A percentile compares a stretch with the other conserved stretches of the same genome.
Evolutionary conservation across 306 rosid genomes (phyloP).

Genomic region (Glycyrrhiza uralensis): DNA sequence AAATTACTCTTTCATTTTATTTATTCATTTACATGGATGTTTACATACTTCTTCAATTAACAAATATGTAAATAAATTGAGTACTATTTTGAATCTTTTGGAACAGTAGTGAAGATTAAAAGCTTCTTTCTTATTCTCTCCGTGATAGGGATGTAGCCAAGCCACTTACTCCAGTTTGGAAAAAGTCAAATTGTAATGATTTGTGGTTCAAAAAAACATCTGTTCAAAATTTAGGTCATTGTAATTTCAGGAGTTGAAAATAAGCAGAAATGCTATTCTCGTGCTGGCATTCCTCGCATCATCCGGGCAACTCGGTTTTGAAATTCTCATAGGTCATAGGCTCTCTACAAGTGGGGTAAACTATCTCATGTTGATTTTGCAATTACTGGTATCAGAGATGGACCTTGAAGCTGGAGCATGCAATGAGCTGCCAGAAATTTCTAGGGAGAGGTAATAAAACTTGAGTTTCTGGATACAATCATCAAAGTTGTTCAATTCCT

Average conservation of each 20-base stretch:
- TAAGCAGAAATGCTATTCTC: conserved; percentile 57
- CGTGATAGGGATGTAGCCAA: neutral
- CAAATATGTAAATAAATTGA: neutral
- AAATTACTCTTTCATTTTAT: neutral
- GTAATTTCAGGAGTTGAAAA: conserved; percentile 66
- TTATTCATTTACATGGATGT: neutral
- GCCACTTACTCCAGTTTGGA: conserved; percentile 1
- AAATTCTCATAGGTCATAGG: conserved; percentile 53
- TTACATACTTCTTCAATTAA: neutral
- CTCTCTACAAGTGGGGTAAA: conserved; percentile 42
- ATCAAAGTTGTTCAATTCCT: neutral
- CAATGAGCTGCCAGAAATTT: conserved; percentile 43
- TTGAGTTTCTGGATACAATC: neutral
- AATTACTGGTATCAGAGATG: conserved; percentile 53
- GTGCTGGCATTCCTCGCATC: conserved; percentile 86
- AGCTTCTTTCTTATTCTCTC: neutral
- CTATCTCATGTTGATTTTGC: conserved; percentile 72
- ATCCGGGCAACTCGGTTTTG: conserved; percentile 79
- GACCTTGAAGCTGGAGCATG: conserved; percentile 43
- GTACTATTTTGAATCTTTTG: neutral
- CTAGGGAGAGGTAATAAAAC: conserved; percentile 68
- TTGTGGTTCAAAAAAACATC: neutral
- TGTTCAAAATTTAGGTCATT: conserved; percentile 13
- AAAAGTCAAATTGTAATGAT: neutral
- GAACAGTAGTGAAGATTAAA: conserved; percentile 1